Evolutionary conservation across 2,329 filamentous ascomycete genomes (phyloP).

Genomic region (Botrytis cinerea): DNA sequence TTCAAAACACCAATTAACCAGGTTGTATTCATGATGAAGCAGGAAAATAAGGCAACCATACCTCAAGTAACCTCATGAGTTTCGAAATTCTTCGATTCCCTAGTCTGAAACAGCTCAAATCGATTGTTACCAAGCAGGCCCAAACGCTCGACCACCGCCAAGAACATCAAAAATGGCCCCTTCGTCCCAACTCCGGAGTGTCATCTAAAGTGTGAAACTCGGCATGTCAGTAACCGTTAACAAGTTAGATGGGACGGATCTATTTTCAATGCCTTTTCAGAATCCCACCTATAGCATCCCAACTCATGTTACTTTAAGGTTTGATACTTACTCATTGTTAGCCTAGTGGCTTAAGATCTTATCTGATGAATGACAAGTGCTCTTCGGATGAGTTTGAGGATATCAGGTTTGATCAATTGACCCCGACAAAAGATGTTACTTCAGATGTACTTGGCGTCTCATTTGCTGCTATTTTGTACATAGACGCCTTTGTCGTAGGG

Average conservation of each 20-base stretch:
- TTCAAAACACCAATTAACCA: not conserved
- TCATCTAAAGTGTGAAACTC: constrained; percentile 23
- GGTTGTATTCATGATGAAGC: not conserved
- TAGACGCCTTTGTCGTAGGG: not conserved
- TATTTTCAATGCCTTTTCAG: not conserved
- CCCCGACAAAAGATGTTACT: not conserved
- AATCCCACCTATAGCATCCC: not conserved
- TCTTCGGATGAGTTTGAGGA: constrained; percentile 1
- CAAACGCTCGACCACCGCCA: constrained; percentile 6
- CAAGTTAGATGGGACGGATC: not conserved
- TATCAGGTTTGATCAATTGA: not conserved
- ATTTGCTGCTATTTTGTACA: constrained; percentile 6
- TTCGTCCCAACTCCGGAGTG: not conserved
- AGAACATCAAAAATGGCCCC: not conserved
- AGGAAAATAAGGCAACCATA: not conserved
- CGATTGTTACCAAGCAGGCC: not conserved
- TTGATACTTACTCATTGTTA: not conserved
- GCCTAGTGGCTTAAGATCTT: not conserved
- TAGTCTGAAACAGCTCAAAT: not conserved
- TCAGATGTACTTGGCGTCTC: constrained; percentile 6
- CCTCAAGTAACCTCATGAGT: not conserved
- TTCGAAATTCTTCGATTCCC: constrained; percentile 10
- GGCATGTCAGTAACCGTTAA: not conserved
- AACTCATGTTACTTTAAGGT: not conserved
- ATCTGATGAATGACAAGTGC: constrained; percentile 7